These are phyloP conservation scores for Colletotrichum chlorophyti DNA, from an alignment of 2,329 filamentous ascomycete species.

Conservation along the genomic window DNA sequence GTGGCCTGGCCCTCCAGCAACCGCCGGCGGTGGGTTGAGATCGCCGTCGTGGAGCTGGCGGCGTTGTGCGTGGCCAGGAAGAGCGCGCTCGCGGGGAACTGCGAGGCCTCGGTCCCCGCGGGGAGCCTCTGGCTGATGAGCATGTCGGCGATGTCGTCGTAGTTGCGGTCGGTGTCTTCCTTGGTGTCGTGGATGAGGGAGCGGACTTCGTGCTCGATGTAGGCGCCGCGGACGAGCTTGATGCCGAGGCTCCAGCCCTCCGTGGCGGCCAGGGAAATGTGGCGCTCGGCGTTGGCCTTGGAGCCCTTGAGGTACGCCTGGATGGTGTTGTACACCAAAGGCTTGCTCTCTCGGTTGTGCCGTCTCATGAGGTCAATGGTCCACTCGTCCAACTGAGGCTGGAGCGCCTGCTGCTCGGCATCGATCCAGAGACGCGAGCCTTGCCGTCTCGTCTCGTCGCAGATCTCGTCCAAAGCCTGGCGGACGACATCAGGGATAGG, in stretches of 20 bases:
- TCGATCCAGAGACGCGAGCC: conserved; percentile 82
- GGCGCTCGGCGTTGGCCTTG: conserved; percentile 60
- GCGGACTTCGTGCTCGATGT: conserved; percentile 73
- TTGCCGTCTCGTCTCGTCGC: conserved; percentile 71
- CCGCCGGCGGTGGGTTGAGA: conserved; percentile 63
- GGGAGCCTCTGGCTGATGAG: conserved; percentile 68
- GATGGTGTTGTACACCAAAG: conserved; percentile 82
- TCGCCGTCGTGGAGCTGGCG: conserved; percentile 57
- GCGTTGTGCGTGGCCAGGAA: conserved; percentile 86
- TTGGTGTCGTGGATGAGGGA: conserved; percentile 77
- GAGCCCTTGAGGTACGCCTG: conserved; percentile 78
- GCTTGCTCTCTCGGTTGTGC: conserved; percentile 71
- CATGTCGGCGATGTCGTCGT: conserved; percentile 73
- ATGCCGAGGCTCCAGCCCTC: conserved; percentile 73
- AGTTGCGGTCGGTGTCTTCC: conserved; percentile 73
- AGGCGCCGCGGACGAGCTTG: conserved; percentile 79
- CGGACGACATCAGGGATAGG: conserved; percentile 70
- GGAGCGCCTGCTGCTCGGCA: conserved; percentile 82
- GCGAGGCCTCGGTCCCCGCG: conserved; percentile 41
- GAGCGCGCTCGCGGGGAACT: conserved; percentile 63
- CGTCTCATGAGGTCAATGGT: conserved; percentile 77
- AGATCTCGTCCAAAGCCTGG: conserved; percentile 76
- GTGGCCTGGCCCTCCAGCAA: conserved; percentile 52
- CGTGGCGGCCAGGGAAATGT: conserved; percentile 64
- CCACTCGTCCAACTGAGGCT: conserved; percentile 83